Base-by-base conservation (phyloP, 1,284 basidiomycete species). In the Inonotus obliquus region DNA sequence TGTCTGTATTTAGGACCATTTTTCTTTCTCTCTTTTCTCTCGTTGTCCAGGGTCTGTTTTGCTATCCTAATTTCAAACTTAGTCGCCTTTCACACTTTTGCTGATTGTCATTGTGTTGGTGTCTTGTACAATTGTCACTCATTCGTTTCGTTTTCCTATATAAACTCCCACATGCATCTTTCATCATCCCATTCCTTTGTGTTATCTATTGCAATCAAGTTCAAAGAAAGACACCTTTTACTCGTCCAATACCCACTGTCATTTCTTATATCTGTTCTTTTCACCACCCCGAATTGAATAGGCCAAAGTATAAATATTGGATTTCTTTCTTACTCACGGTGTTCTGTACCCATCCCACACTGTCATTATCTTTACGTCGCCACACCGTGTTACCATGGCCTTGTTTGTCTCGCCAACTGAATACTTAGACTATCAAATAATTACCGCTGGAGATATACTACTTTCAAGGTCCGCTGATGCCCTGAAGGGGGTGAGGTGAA, bases 171-270 rank as follows among this genome's bases (percentile, higher is more conserved):
- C 54, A 47, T 54, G 27, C 60, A 48, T 35, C 23, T 21, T 47
- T 37, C 25, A 25, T 13, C 29, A 19, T 35, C 11, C 32, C 29
- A 21, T 32, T 27, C 41, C 7, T 44, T 17, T n/a, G 13, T 44
- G 41, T n/a, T 57, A 57, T 57, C 44, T 56, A 44, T 39, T 21
- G 27, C 25, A 56, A 56, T 41, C 39, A 56, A 56, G 23, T 29
- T 41, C 41, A 57, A 23, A 52, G 55, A 58, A 17, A 58, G 45
- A 19, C 14, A 49, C 47, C 32, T 58, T 58, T 38, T 10, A 7
- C 25, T 49, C 48, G 48, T 49, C 23, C 10, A 51, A 49, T 49
- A 49, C 56, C 56, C 56, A 47, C 21, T 13, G 56, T 38, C 56
- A 19, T 45, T 58, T 45, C 17, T 58, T 58, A 45, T 35, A 58